Evolutionary conservation across 495 filamentous ascomycete genomes (phyloP).

Genomic region (Delitschia confertaspora): DNA sequence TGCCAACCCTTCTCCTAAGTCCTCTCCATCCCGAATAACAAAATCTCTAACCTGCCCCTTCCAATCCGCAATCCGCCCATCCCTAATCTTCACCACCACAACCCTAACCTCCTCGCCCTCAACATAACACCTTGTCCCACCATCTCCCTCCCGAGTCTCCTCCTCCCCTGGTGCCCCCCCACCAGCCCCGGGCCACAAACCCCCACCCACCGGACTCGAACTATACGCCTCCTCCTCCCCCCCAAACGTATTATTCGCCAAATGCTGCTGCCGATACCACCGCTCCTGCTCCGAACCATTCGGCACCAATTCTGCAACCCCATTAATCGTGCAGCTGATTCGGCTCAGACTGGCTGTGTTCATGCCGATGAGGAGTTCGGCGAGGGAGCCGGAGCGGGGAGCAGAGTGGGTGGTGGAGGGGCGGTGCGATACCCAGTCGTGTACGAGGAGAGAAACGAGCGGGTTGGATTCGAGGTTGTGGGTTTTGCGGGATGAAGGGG

Average conservation of each 20-base stretch:
- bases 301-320: constrained; percentile 62
- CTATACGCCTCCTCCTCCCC: constrained; percentile 38
- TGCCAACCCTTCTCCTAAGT: no score
- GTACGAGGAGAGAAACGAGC: constrained; percentile 85
- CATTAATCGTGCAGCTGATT: constrained; percentile 90
- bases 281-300: constrained; percentile 66
- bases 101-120: constrained; percentile 36
- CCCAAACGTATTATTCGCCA: constrained; percentile 85
- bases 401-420: constrained; percentile 59
- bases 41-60: constrained; percentile 36
- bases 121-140: constrained; percentile 34
- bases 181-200: constrained; percentile 14
- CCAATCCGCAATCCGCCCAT: constrained; percentile 38
- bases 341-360: constrained; percentile 81
- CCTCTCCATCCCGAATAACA: constrained; percentile 13
- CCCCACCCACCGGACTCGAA: constrained; percentile 9
- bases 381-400: constrained; percentile 59
- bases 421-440: constrained; percentile 96
- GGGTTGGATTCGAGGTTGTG: constrained; percentile 80
- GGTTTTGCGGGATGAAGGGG: constrained; percentile 63
- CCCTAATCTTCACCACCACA: constrained; percentile 36
- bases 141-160: constrained; percentile 28
- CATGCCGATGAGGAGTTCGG: constrained; percentile 72
- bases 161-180: constrained; percentile 1
- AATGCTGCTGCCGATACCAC: constrained; percentile 70